Conservation (phyloP, 352 stramenopile species). For the Globisporangium heterothallicum region DNA sequence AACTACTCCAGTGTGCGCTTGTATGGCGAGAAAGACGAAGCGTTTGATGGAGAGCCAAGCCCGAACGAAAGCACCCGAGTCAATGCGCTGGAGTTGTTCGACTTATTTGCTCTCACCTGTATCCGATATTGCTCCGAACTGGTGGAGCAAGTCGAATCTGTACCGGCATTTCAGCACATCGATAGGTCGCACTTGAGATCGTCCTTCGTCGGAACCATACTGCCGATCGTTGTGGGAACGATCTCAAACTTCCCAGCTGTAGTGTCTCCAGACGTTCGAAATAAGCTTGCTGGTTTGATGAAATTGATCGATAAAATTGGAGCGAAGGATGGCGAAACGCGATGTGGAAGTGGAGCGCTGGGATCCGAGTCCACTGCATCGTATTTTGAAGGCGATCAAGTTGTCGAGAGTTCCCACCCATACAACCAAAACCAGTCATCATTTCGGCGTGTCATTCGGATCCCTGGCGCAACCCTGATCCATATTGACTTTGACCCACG, state of each 20-base stretch:
- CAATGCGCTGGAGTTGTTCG: slow-evolving; percentile 27
- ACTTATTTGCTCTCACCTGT: slow-evolving; percentile 34
- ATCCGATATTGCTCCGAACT: slow-evolving; percentile 30
- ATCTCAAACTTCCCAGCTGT: slow-evolving; percentile 34
- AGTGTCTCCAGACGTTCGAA: slow-evolving; percentile 23
- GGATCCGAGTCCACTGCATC: slow-evolving; percentile 8
- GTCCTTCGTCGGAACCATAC: slow-evolving; percentile 37
- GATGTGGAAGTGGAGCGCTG: not conserved
- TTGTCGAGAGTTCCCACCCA: slow-evolving; percentile 62
- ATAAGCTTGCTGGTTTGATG: slow-evolving; percentile 23
- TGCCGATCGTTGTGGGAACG: slow-evolving; percentile 39
- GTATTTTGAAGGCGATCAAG: slow-evolving; percentile 35
- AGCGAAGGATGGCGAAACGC: slow-evolving; percentile 6
- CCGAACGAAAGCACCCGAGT: slow-evolving; percentile 5
- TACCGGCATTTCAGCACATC: not conserved
- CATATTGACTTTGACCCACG: slow-evolving; percentile 68
- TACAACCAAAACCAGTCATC: slow-evolving; percentile 56
- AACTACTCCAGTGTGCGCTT: slow-evolving; percentile 41
- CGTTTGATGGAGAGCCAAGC: slow-evolving; percentile 13
- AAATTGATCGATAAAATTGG: slow-evolving; percentile 21
- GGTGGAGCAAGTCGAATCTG: slow-evolving; percentile 3
- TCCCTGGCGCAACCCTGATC: slow-evolving; percentile 45
- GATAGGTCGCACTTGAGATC: slow-evolving; percentile 11
- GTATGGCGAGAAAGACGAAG: slow-evolving; percentile 23
- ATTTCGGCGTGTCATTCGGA: slow-evolving; percentile 50